These are phyloP conservation scores for Penicillium sp. DNA, from an alignment of 2,329 filamentous ascomycete genomes.

Conservation along the genomic window DNA sequence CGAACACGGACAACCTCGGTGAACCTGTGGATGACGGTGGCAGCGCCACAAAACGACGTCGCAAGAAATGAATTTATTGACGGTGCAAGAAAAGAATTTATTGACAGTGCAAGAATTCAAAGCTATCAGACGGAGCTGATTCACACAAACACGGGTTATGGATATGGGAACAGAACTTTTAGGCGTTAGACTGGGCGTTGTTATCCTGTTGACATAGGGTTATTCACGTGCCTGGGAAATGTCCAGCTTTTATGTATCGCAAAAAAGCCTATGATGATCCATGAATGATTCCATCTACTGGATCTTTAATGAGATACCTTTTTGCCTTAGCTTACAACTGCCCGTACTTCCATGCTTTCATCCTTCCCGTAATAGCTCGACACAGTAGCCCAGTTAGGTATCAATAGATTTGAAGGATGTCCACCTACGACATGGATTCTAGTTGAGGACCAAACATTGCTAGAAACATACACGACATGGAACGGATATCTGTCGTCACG, in stretches of 20 bases:
- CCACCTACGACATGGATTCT: too few relatives aligned
- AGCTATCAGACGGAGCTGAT: background rate
- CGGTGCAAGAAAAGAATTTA: constrained; percentile 11
- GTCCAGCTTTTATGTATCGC: background rate
- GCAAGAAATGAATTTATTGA: constrained; percentile 27
- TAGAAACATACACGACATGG: too few relatives aligned
- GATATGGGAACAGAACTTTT: background rate
- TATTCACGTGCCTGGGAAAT: background rate
- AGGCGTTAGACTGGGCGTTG: constrained; percentile 8
- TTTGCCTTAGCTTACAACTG: background rate
- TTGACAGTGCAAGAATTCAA: background rate
- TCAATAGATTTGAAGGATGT: too few relatives aligned
- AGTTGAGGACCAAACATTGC: too few relatives aligned
- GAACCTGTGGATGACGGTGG: constrained; percentile 25
- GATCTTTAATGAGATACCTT: constrained; percentile 9
- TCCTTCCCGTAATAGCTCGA: background rate
- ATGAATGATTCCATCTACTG: constrained; percentile 1
- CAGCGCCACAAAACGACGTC: constrained; percentile 32
- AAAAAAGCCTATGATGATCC: constrained; percentile 9
- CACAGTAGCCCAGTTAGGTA: background rate
- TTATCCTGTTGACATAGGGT: constrained; percentile 4
- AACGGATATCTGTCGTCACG: too few relatives aligned
- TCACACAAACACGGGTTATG: background rate
- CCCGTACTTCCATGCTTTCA: background rate
- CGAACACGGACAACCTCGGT: constrained; percentile 30